Evolutionary conservation across 306 rosid species (phyloP).

Genomic region (Vigna nakashimae): DNA sequence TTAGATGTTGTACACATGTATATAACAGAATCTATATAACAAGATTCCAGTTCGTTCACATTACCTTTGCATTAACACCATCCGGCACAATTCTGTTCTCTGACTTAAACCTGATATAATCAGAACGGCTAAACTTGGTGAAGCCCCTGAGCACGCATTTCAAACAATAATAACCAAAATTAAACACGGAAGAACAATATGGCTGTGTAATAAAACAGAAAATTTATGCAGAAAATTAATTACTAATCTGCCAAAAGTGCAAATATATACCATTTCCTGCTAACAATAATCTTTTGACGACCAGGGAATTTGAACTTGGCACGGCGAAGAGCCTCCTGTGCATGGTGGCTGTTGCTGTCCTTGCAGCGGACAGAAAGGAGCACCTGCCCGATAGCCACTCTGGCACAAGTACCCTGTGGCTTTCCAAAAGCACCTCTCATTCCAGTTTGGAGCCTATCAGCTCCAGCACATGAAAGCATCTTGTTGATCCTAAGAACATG

Average conservation of each 20-base stretch:
- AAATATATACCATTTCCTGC: slow-evolving; percentile 74
- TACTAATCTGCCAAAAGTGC: not conserved
- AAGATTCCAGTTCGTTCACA: not conserved
- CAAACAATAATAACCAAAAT: not conserved
- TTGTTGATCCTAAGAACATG: slow-evolving; percentile 89
- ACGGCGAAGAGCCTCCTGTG: slow-evolving; percentile 88
- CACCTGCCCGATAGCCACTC: slow-evolving; percentile 83
- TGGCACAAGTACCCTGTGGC: slow-evolving; percentile 77
- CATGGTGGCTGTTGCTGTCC: slow-evolving; percentile 76
- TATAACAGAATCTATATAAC: not conserved
- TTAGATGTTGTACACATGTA: not conserved
- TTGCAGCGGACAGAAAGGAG: slow-evolving; percentile 84
- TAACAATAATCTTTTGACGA: slow-evolving; percentile 80
- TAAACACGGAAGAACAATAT: not conserved
- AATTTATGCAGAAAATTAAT: not conserved
- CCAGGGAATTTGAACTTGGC: slow-evolving; percentile 88
- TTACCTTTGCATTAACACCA: slow-evolving; percentile 86
- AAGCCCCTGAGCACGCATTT: slow-evolving; percentile 62
- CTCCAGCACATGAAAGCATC: slow-evolving; percentile 71
- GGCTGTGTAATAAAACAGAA: not conserved
- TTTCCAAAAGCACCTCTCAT: slow-evolving; percentile 88
- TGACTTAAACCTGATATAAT: slow-evolving; percentile 62
- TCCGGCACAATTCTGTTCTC: slow-evolving; percentile 59
- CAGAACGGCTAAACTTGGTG: slow-evolving; percentile 70
- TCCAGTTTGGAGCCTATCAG: slow-evolving; percentile 90